These are phyloP conservation scores for Fusarium avenaceum DNA, from an alignment of 2,329 filamentous ascomycete genomes.

Conservation along the genomic window DNA sequence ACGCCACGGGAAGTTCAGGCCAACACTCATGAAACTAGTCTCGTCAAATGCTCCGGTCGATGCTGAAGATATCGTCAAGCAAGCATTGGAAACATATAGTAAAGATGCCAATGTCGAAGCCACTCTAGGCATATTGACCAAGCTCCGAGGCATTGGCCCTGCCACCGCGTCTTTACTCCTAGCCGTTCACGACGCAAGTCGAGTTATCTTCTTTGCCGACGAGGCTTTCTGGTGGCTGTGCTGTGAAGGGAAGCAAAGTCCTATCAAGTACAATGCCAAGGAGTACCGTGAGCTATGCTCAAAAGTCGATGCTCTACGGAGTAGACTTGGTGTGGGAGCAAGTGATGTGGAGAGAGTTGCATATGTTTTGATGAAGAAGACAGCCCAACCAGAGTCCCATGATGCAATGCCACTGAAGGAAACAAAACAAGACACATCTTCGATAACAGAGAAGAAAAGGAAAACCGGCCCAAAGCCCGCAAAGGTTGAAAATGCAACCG, in stretches of 20 bases:
- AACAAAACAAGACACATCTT: slow-evolving; percentile 19
- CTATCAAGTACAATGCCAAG: slow-evolving; percentile 77
- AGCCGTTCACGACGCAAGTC: slow-evolving; percentile 70
- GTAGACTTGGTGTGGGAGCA: slow-evolving; percentile 67
- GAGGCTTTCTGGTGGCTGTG: slow-evolving; percentile 82
- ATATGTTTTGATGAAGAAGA: slow-evolving; percentile 72
- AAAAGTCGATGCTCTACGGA: slow-evolving; percentile 58
- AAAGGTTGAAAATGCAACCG: slow-evolving; percentile 31
- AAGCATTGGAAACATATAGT: slow-evolving; percentile 65
- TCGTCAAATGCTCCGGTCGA: slow-evolving; percentile 68
- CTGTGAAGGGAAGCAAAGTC: slow-evolving; percentile 62
- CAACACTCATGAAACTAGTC: slow-evolving; percentile 71
- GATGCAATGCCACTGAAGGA: slow-evolving; percentile 17
- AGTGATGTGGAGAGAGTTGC: slow-evolving; percentile 78
- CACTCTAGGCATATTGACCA: slow-evolving; percentile 67
- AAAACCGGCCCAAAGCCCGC: slow-evolving; percentile 27
- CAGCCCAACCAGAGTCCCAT: slow-evolving; percentile 24
- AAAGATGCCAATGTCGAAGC: slow-evolving; percentile 56
- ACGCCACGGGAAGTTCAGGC: slow-evolving; percentile 73
- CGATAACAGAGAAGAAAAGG: slow-evolving; percentile 39
- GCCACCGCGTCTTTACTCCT: slow-evolving; percentile 83
- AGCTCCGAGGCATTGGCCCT: slow-evolving; percentile 81
- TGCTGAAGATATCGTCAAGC: slow-evolving; percentile 63
- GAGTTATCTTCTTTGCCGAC: slow-evolving; percentile 82
- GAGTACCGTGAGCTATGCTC: slow-evolving; percentile 74